Conservation (phyloP, 208 protist species). For the Trypanosoma mega region DNA sequence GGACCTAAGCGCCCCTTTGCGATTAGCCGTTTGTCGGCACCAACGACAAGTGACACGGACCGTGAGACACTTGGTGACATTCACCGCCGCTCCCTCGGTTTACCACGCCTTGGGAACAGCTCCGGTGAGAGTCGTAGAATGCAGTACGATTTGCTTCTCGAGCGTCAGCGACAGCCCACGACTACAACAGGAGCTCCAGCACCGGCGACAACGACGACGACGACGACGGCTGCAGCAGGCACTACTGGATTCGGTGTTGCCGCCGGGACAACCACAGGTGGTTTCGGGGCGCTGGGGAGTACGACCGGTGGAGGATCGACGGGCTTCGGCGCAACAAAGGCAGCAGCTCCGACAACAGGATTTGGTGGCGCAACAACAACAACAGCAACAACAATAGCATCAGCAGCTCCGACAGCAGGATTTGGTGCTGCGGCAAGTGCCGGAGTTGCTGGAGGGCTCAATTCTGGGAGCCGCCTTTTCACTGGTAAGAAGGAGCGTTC, state of each 20-base stretch:
- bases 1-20: constrained; percentile 29
- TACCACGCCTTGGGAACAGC: constrained; percentile 17
- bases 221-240: constrained; percentile 6
- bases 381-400: constrained; percentile 12
- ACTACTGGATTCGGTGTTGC: constrained; percentile 24
- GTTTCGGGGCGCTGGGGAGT: too few relatives aligned
- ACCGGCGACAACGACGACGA: constrained; percentile 11
- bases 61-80: constrained; percentile 30
- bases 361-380: constrained; percentile 22
- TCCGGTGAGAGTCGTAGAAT: constrained; percentile 22
- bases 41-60: constrained; percentile 4
- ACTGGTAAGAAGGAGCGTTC: constrained; percentile 5
- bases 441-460: constrained; percentile 1
- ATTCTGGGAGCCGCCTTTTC: too few relatives aligned
- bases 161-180: constrained; percentile 14
- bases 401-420: background rate
- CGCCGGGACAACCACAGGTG: background rate
- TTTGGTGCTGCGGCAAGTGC: constrained; percentile 21
- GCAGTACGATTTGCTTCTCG: constrained; percentile 33
- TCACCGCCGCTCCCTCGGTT: constrained; percentile 27
- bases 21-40: background rate
- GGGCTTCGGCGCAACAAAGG: background rate
- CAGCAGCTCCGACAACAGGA: constrained; percentile 14
- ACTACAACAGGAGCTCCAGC: constrained; percentile 6
- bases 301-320: too few relatives aligned